These are phyloP conservation scores for Fusarium sp. DNA, from an alignment of 2,329 filamentous ascomycete species.

Conservation along the genomic window DNA sequence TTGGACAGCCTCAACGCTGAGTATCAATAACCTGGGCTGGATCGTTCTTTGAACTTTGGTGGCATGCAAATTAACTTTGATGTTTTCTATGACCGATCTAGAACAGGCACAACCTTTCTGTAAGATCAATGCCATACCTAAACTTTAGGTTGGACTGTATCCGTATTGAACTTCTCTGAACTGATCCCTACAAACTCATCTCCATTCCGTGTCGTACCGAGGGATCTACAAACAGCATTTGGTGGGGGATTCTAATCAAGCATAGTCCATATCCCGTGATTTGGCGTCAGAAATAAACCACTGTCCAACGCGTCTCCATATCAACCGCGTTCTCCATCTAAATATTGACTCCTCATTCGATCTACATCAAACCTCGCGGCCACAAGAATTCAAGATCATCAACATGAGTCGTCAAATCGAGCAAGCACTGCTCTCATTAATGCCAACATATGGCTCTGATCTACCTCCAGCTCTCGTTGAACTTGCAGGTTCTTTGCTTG, in stretches of 20 bases:
- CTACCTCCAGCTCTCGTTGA: constrained; percentile 76
- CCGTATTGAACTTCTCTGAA: background rate
- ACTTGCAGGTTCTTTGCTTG: constrained; percentile 77
- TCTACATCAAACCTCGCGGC: background rate
- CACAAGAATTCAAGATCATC: background rate
- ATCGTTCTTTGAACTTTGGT: background rate
- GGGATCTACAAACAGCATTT: constrained; percentile 20
- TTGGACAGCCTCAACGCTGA: background rate
- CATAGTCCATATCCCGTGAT: constrained; percentile 24
- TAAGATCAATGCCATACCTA: background rate
- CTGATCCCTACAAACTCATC: background rate
- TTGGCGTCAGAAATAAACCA: constrained; percentile 17
- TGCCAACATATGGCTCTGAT: constrained; percentile 76
- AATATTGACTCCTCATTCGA: background rate
- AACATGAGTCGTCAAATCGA: constrained; percentile 80
- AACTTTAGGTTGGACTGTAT: background rate
- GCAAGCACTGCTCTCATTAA: constrained; percentile 75
- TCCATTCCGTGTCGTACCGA: constrained; percentile 5
- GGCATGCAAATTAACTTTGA: constrained; percentile 14
- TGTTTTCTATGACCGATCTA: background rate
- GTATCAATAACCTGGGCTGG: background rate
- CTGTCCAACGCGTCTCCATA: constrained; percentile 17
- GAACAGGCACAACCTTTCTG: background rate
- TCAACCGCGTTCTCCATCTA: constrained; percentile 13
- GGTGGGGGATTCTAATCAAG: constrained; percentile 7